Conservation (phyloP, 306 rosid genomes). For the Cucurbita pepo region DNA sequence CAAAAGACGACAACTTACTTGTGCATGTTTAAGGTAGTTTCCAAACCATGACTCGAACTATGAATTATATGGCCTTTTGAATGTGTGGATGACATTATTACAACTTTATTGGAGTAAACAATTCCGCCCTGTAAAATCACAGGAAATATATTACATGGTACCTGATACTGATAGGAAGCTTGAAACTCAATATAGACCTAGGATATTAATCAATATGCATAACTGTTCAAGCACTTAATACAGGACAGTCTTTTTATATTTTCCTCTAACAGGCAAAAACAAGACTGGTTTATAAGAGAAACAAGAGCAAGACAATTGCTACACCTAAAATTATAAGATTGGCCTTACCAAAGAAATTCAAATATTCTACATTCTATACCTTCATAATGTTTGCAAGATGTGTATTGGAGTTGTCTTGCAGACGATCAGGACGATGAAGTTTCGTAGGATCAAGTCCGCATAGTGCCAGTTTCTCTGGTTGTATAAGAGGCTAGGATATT, state of each 20-base stretch:
- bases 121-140: constrained; percentile 63
- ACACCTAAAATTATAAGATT: not conserved
- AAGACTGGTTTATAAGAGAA: not conserved
- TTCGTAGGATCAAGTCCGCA: constrained; percentile 74
- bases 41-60: constrained; percentile 44
- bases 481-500: constrained; percentile 35
- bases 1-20: constrained; percentile 37
- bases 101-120: constrained; percentile 65
- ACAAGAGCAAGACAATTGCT: not conserved
- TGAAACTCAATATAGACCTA: not conserved
- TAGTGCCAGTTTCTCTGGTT: constrained; percentile 60
- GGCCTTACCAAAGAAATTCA: not conserved
- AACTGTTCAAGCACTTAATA: not conserved
- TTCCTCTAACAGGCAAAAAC: not conserved
- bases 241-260: not conserved
- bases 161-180: not conserved
- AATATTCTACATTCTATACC: constrained; percentile 22
- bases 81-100: constrained; percentile 48
- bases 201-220: not conserved
- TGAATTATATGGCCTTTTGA: constrained; percentile 43
- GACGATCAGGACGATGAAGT: constrained; percentile 78
- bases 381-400: constrained; percentile 60
- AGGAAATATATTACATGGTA: not conserved
- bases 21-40: constrained; percentile 48
- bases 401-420: constrained; percentile 51